Evolutionary conservation across 2,329 filamentous ascomycete species (phyloP), one percentile per base, ranked within the genome.

Genomic region (Colletotrichum horii): DNA sequence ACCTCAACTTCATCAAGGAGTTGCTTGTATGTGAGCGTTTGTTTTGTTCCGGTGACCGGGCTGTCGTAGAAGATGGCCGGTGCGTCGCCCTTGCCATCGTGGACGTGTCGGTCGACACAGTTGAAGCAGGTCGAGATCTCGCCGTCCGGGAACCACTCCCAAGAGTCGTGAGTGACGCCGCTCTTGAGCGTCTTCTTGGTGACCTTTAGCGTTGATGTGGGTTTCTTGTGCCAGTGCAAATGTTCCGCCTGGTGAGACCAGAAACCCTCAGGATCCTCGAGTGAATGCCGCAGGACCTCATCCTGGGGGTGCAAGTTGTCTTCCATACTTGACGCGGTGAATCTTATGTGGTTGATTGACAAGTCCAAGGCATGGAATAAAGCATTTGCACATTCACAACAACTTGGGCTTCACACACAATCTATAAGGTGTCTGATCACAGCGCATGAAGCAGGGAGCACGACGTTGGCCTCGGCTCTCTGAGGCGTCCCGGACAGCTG

Each of bases 41-140:
- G 89, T 83, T 96, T 95, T 11, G 89, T 89, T 3, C 89, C 88
- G 2, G 95, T 95, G 12, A 98, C 96, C 3, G 96, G 95, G 78
- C 94, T 96, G 83, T 98, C 96, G 89, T 94, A 98, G 79, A 94
- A 91, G 74, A 98, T 94, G 26, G 96, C 96, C 1, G 93, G 89
- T 66, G 90, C 86, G 61, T 93, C 89, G 16, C 96, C 96, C 78
- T 93, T 88, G n/a, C 96, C 95, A 8, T 91, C 91, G 43, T 91
- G 86, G n/a, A 98, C 95, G 84, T 98, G 96, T 16, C 96, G 90
- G 84, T 98, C 96, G 16, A 98, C 87, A 82, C 95, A 97, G 83
- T 98, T 98, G 87, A 95, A 98, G 79, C 94, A 95, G 0, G 95
- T 98, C 52, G 94, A 97, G 79, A 98, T 94, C 86, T 97, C 93